Evolutionary conservation across 371 early-diverging fungal genomes (phyloP).

Genomic region (Syncephalis plumigaleata): DNA sequence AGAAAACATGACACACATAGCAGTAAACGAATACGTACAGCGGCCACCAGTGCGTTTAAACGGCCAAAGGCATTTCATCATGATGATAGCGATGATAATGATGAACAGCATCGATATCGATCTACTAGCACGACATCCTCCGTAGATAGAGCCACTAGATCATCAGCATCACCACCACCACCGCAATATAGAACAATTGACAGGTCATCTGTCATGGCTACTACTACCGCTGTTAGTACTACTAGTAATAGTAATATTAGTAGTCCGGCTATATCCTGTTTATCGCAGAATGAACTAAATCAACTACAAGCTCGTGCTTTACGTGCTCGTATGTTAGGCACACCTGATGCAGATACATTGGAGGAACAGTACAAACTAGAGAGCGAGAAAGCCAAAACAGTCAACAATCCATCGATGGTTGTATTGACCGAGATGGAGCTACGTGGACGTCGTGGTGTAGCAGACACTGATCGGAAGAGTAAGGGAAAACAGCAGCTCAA

Average conservation of each 20-base stretch:
- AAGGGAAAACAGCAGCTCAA: neutral
- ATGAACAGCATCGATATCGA: too few relatives aligned
- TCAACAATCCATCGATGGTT: neutral
- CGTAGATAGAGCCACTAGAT: slow-evolving; percentile 5
- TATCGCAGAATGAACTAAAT: slow-evolving; percentile 61
- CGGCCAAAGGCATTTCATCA: slow-evolving; percentile 2
- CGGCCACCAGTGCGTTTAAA: slow-evolving; percentile 2
- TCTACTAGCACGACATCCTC: slow-evolving; percentile 5
- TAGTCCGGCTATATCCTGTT: slow-evolving; percentile 3
- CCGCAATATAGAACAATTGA: slow-evolving; percentile 10
- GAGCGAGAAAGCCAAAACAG: slow-evolving; percentile 2
- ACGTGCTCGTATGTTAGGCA: slow-evolving; percentile 56
- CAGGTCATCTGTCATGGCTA: too few relatives aligned
- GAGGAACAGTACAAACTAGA: slow-evolving; percentile 41
- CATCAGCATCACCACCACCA: slow-evolving; percentile 7
- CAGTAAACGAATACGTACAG: neutral
- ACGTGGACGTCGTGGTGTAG: slow-evolving; percentile 4
- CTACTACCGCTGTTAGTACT: too few relatives aligned
- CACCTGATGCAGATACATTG: slow-evolving; percentile 39
- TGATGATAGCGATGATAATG: slow-evolving; percentile 4
- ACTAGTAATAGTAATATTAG: too few relatives aligned
- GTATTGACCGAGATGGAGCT: neutral
- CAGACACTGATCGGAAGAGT: slow-evolving; percentile 4
- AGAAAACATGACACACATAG: slow-evolving; percentile 5
- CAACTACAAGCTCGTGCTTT: slow-evolving; percentile 65